Evolutionary conservation across 2,329 filamentous ascomycete species (phyloP).

Genomic region (Pseudopyrenochaeta lycopersici): DNA sequence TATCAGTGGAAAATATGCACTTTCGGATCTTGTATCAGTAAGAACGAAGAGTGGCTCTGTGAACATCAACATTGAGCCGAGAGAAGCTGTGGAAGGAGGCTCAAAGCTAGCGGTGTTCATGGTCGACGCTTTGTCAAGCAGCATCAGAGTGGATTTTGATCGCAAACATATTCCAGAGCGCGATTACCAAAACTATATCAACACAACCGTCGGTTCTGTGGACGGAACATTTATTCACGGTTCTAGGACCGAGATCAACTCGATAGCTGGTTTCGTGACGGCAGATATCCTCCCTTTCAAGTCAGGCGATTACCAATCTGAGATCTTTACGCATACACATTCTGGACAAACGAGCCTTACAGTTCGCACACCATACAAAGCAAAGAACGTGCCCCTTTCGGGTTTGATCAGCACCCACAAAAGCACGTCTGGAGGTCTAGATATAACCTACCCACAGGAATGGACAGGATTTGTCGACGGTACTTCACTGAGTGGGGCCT

Average conservation of each 20-base stretch:
- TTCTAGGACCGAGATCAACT: constrained; percentile 45
- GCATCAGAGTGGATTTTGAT: constrained; percentile 48
- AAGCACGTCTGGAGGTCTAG: constrained; percentile 44
- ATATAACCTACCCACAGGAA: constrained; percentile 51
- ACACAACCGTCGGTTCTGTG: constrained; percentile 50
- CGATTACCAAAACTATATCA: constrained; percentile 52
- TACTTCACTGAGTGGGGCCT: constrained; percentile 45
- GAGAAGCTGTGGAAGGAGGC: constrained; percentile 36
- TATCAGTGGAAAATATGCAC: constrained; percentile 52
- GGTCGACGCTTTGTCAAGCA: constrained; percentile 47
- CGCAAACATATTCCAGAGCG: constrained; percentile 50
- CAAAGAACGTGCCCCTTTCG: constrained; percentile 31
- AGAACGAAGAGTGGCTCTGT: constrained; percentile 53
- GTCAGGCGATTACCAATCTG: constrained; percentile 33
- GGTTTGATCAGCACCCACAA: constrained; percentile 48
- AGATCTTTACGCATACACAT: constrained; percentile 44
- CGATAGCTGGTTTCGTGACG: constrained; percentile 49
- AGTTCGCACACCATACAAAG: constrained; percentile 44
- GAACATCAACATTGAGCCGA: constrained; percentile 50
- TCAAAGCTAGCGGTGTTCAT: constrained; percentile 49
- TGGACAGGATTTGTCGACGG: constrained; percentile 54
- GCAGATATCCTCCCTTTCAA: constrained; percentile 50
- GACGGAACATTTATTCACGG: constrained; percentile 54
- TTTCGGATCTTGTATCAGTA: constrained; percentile 52
- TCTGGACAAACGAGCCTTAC: constrained; percentile 47